phyloP scores from a whole-genome alignment of 2,329 filamentous ascomycete species.

The Neofusicoccum sp. region DNA sequence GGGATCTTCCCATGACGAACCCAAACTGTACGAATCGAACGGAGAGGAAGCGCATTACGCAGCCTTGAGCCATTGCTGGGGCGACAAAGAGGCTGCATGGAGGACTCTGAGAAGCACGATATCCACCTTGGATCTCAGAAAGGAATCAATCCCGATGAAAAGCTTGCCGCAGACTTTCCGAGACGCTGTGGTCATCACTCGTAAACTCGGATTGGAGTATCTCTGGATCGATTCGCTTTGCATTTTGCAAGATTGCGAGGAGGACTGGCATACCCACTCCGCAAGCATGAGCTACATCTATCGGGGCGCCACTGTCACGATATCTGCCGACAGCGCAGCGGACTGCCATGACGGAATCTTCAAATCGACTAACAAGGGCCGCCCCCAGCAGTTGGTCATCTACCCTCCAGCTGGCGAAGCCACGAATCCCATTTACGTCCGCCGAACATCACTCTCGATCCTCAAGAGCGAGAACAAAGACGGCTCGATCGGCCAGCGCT shows the following conservation, averaged over 20 bases:
- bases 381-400: not conserved
- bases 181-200: slow-evolving; percentile 16
- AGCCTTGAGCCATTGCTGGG: slow-evolving; percentile 25
- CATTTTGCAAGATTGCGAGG: slow-evolving; percentile 20
- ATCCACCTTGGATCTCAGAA: not conserved
- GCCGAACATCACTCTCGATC: not conserved
- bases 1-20: not conserved
- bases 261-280: slow-evolving; percentile 12
- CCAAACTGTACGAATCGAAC: not conserved
- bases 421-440: not conserved
- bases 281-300: slow-evolving; percentile 10
- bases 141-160: not conserved
- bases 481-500: not conserved
- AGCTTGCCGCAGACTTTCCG: slow-evolving; percentile 10
- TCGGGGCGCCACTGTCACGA: not conserved
- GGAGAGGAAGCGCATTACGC: not conserved
- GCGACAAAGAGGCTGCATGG: not conserved
- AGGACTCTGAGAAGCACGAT: not conserved
- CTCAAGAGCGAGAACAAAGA: not conserved
- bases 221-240: slow-evolving; percentile 23
- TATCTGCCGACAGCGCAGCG: not conserved
- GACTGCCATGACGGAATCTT: not conserved
- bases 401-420: not conserved
- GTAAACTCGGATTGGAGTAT: slow-evolving; percentile 7
- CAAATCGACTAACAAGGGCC: not conserved